Base-by-base conservation (phyloP, 345 rosid species). In the Aquilaria malaccensis region DNA sequence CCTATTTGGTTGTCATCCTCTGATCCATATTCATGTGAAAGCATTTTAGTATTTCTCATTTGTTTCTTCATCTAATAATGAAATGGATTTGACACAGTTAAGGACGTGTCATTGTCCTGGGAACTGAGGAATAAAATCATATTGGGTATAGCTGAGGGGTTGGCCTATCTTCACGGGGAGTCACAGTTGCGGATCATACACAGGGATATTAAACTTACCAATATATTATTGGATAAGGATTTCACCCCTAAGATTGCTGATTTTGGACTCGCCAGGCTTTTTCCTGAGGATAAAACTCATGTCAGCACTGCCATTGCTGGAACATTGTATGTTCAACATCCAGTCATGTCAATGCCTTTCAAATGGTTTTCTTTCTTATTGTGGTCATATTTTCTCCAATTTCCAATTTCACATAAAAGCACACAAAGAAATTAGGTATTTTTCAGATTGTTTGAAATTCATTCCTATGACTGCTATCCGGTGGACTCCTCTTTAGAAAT, bases 161-260 rank as follows among this genome's bases (percentile, higher is more conserved):
- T 93, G 73, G 78, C 88, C 6, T 87, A 80, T 72, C 97, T 93
- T 67, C 97, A 89, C 31, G 94, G 85, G 59, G 91, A 81, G 71
- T 82, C 90, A 0, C 76, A 67, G 60, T 37, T 87, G 45, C 79
- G 94, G 73, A 93, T 93, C 66, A 89, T 93, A 50, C 98, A 93
- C 50, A 68, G 98, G 80, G 98, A 93, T 62, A 87, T 93, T 13
- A 93, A 93, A 74, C 72, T 80, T 51, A 83, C 88, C 70, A 89
- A 89, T 60, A 69, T 93, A 64, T 78, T 89, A 59, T 83, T 93
- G 12, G 96, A 87, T 59, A 67, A 76, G 50, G 84, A 89, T 64
- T 84, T 84, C 33, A 77, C 73, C 9, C 79, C 97, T 0, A 89
- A 80, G 61, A 85, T 93, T 22, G 94, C 96, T n/a, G 98, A 93